These are phyloP conservation scores for Penicillium daleae DNA, from an alignment of 495 filamentous ascomycete species.

Conservation along the genomic window DNA sequence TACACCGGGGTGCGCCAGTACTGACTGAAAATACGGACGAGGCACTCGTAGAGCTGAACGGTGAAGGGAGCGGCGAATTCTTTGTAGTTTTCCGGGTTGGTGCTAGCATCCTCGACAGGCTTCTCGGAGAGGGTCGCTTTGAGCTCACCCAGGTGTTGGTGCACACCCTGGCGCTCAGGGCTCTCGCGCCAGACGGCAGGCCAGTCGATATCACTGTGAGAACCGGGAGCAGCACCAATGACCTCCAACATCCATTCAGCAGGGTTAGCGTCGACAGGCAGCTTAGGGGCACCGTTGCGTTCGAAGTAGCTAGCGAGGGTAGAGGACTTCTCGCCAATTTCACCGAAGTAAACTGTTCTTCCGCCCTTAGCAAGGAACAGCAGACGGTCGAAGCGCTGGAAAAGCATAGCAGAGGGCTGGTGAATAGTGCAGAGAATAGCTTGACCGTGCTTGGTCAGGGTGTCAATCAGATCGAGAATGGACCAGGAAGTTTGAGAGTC, in stretches of 20 bases:
- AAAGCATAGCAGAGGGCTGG: conserved; percentile 91
- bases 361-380: conserved; percentile 83
- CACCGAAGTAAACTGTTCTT: conserved; percentile 87
- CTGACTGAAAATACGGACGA: conserved; percentile 56
- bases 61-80: conserved; percentile 61
- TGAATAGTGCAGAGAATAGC: conserved; percentile 96
- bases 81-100: conserved; percentile 38
- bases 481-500: conserved; percentile 92
- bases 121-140: conserved; percentile 61
- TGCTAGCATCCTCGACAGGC: conserved; percentile 34
- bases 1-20: conserved; percentile 66
- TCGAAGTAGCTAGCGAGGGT: conserved; percentile 81
- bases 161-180: conserved; percentile 68
- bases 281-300: conserved; percentile 68
- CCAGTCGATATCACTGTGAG: conserved; percentile 80
- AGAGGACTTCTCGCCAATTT: conserved; percentile 79
- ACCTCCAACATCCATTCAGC: conserved; percentile 97
- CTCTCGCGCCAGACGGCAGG: conserved; percentile 76
- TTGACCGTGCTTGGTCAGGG: conserved; percentile 84
- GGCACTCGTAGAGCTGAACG: conserved; percentile 56
- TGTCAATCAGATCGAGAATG: conserved; percentile 81
- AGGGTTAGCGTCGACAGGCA: conserved; percentile 78
- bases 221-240: conserved; percentile 89
- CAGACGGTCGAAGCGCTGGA: conserved; percentile 91
- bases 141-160: conserved; percentile 69